phyloP scores from a whole-genome alignment of 2,329 filamentous ascomycete genomes.

The Rugonectria rugulosa region DNA sequence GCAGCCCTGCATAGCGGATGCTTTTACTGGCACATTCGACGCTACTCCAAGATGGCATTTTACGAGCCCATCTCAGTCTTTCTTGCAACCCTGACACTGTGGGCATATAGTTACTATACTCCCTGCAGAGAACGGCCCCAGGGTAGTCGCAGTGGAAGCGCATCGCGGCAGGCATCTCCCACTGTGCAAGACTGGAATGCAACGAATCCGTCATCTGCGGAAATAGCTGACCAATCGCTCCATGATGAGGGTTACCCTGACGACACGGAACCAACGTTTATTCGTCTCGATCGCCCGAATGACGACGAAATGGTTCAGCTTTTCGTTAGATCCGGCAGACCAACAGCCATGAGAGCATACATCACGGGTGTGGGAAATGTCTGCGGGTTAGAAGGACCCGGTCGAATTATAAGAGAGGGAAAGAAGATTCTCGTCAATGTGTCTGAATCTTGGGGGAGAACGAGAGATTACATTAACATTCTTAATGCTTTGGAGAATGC shows the following conservation, averaged over 20 bases:
- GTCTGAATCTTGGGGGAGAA: constrained; percentile 29
- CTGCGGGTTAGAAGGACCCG: constrained; percentile 32
- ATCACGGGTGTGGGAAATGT: constrained; percentile 62
- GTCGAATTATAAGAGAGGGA: constrained; percentile 31
- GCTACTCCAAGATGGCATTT: constrained; percentile 51
- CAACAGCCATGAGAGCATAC: constrained; percentile 54
- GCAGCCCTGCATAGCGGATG: constrained; percentile 53
- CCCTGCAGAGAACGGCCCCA: background rate
- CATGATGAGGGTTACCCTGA: background rate
- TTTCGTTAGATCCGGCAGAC: constrained; percentile 57
- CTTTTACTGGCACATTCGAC: constrained; percentile 54
- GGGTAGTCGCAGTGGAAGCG: constrained; percentile 9
- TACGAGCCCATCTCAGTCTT: constrained; percentile 49
- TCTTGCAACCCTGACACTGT: constrained; percentile 48
- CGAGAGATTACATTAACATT: constrained; percentile 8
- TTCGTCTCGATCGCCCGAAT: constrained; percentile 62
- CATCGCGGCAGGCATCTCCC: constrained; percentile 4
- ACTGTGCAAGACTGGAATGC: constrained; percentile 1
- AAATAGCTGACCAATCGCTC: background rate
- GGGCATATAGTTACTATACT: constrained; percentile 46
- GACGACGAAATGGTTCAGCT: constrained; percentile 66
- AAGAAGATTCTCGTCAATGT: constrained; percentile 28
- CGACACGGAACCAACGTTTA: constrained; percentile 52
- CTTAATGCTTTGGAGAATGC: background rate
- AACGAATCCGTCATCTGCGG: background rate